Base-by-base conservation (phyloP, 2,329 filamentous ascomycete genomes). In the Diaporthe vexans region DNA sequence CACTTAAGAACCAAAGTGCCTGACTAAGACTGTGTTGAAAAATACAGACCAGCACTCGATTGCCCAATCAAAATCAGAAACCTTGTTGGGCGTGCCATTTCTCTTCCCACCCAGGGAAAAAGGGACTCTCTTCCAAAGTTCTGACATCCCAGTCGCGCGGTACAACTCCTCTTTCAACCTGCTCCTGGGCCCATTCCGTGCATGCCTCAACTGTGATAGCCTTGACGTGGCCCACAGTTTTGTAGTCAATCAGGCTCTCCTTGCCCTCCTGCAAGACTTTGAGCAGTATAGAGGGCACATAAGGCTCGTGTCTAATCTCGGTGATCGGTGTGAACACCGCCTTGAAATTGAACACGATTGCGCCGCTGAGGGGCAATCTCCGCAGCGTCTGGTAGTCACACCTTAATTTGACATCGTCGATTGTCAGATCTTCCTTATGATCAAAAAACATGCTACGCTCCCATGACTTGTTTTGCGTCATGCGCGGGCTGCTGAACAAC, bases 311-410 rank as follows among this genome's bases (percentile, higher is more conserved):
- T 3, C 89, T 85, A 73, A 97, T 91, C 76, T 93, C 91, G 0
- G 87, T 81, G 0, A 97, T 81, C 0, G 93, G 93, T 0, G 94
- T 97, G 82, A 97, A 97, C 0, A 97, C 82, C 0, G 93, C 94
- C 80, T 96, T 97, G 89, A 96, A 97, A 82, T 97, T 97, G 85
- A 97, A 97, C 0, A 95, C 89, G 1, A 97, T 86, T 0, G 89
- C 92, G 0, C 90, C 94, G 0, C 93, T 95, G 0, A 97, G 85
- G 0, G 95, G 94, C 0, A 97, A 84, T 3, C 95, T 90, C 1
- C 95, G 91, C 5, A 97, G 85, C 0, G 95, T 97, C 83, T 97
- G 95, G 94, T 94, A 97, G 81, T 97, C 95, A 1, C 97, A 94
- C 6, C 95, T 90, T 1, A 97, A 85, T 75, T 93, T 85, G 76